Conservation (phyloP, 2,329 filamentous ascomycete genomes). For the Taxawa tesnikishii region DNA sequence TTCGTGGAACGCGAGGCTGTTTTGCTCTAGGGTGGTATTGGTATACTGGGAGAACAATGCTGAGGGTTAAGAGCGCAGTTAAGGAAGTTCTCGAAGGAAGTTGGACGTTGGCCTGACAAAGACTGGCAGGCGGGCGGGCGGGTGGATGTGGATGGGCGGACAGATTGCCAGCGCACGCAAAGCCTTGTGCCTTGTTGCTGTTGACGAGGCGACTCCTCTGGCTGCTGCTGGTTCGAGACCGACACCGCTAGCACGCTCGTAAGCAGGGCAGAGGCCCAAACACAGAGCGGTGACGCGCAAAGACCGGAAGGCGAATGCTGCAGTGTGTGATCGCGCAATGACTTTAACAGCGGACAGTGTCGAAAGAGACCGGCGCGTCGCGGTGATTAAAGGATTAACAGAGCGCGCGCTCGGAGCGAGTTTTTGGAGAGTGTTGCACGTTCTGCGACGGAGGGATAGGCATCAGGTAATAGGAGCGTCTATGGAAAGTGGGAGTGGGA, state of each 20-base stretch:
- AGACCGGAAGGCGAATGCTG: constrained; percentile 1
- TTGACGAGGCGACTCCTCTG: neutral
- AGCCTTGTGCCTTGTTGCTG: no score
- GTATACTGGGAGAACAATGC: neutral
- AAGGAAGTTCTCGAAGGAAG: neutral
- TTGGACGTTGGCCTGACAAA: no score
- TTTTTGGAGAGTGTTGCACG: neutral
- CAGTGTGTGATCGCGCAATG: neutral
- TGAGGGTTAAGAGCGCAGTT: neutral
- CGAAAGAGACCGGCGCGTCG: no score
- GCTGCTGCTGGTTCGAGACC: neutral
- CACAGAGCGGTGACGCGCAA: constrained; percentile 1
- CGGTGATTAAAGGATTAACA: neutral
- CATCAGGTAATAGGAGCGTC: neutral
- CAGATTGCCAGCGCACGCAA: neutral
- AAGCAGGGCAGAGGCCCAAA: neutral
- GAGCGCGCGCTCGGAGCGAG: neutral
- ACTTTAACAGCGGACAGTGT: no score
- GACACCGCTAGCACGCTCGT: neutral
- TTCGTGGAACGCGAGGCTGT: neutral
- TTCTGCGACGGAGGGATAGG: neutral
- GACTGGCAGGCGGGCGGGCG: no score
- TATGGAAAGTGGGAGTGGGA: neutral
- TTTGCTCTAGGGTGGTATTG: neutral
- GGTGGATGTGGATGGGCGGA: neutral